phyloP scores from a whole-genome alignment of 495 filamentous ascomycete genomes.

The Xylaria grammica region DNA sequence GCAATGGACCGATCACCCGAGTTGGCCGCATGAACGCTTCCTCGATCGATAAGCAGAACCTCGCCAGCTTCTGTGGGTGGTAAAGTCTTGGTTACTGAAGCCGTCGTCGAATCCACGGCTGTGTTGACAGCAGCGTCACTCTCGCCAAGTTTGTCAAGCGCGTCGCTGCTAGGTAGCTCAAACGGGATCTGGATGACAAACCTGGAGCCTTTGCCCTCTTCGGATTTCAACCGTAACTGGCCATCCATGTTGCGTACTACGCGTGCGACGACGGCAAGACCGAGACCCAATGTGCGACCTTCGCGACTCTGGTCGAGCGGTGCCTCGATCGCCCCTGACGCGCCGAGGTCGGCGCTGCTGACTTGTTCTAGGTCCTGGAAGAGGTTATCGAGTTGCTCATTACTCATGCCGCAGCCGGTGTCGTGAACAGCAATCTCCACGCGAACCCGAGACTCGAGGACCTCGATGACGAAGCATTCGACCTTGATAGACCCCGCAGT shows the following conservation, averaged over 20 bases:
- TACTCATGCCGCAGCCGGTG: constrained; percentile 79
- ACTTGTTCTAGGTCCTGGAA: constrained; percentile 92
- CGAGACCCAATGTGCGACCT: constrained; percentile 71
- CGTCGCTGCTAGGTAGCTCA: constrained; percentile 58
- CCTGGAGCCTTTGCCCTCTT: constrained; percentile 82
- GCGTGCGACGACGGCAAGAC: constrained; percentile 83
- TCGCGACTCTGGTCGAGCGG: constrained; percentile 37
- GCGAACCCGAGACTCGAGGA: constrained; percentile 52
- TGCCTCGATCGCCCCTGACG: constrained; percentile 40
- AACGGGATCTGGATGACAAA: constrained; percentile 79
- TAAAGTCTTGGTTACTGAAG: constrained; percentile 39
- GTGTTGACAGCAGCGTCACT: constrained; percentile 23
- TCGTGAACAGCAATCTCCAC: constrained; percentile 80
- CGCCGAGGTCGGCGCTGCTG: constrained; percentile 56
- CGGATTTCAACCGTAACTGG: constrained; percentile 84
- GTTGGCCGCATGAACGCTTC: constrained; percentile 32
- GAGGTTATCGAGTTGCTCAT: constrained; percentile 71
- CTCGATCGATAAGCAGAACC: constrained; percentile 61
- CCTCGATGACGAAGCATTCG: constrained; percentile 64
- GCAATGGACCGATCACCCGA: constrained; percentile 13
- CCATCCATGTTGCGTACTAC: constrained; percentile 91
- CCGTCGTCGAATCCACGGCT: constrained; percentile 24
- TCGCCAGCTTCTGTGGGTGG: constrained; percentile 53
- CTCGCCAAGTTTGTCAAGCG: constrained; percentile 29
- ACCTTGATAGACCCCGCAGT: constrained; percentile 69